Evolutionary conservation across 1,139 yeast genomes (phyloP), one percentile per base, ranked within the genome.

Genomic region (Candida neerlandica): DNA sequence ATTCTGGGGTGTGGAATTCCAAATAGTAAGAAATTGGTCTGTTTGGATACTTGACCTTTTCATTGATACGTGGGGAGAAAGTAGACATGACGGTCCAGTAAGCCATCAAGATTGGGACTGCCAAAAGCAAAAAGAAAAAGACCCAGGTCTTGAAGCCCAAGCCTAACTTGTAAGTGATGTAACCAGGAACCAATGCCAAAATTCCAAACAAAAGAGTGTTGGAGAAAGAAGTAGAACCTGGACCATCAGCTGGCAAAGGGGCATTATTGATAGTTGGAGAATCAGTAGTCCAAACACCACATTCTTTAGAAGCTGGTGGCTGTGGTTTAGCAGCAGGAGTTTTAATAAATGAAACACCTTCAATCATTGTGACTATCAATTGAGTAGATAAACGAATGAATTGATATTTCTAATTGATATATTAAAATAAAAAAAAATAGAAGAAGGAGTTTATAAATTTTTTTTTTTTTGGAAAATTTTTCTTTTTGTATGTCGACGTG

Each of bases 181-280:
- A 84, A 58, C 64, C 80, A 12, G 97, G 97, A 46, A 88, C 69
- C 41, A 80, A 77, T n/a, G 77, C 62, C 54, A 87, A 60, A 43
- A 86, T 65, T 1, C 77, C 73, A 26, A 78, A 51, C 56, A 90
- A 65, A n/a, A 81, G 67, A 57, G 64, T 61, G 69, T 90, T 91
- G 68, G 82, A 81, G 70, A 91, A 90, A 59, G 85, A 81, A 62
- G 82, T 84, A 40, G 91, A 77, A 26, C 96, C 92, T 5, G 96
- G 90, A 41, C 97, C 97, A 66, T 90, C 97, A 6, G 96, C 97
- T 35, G 96, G 91, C 56, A 89, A 75, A 21, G 92, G 92, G 10
- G 95, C 96, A 66, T 90, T 90, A 60, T 86, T 81, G 65, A 90
- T 90, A 11, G 95, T 73, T 33, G 96, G 96, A 46, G 77, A 69